Conservation (phyloP, 208 protist genomes). For the Strigomonas oncopelti region DNA sequence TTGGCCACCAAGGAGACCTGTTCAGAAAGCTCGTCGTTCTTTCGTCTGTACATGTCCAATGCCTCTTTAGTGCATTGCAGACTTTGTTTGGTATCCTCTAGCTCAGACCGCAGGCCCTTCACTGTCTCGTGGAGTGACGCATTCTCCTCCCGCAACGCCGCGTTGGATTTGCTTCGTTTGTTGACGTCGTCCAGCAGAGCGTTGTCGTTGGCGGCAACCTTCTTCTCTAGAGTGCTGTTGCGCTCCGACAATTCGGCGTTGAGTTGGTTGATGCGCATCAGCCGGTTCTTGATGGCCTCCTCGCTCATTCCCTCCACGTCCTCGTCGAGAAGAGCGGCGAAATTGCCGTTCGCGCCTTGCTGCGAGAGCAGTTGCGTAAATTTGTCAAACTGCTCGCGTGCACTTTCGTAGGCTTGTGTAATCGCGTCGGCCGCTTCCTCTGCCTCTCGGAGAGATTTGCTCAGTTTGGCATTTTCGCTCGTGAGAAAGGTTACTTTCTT, state of each 20-base stretch:
- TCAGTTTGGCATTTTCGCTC: conserved; percentile 21
- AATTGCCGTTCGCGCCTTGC: neutral
- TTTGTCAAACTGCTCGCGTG: conserved; percentile 7
- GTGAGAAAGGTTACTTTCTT: conserved; percentile 20
- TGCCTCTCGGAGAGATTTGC: conserved; percentile 1
- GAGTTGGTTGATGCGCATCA: conserved; percentile 21
- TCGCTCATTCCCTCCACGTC: neutral
- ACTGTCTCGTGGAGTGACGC: conserved; percentile 9
- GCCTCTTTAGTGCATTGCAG: neutral
- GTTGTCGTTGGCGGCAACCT: neutral
- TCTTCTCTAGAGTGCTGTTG: conserved; percentile 18
- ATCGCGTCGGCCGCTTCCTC: conserved; percentile 36
- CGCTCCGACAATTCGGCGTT: conserved; percentile 29
- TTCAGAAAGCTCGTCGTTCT: neutral
- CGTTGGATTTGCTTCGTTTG: conserved; percentile 14
- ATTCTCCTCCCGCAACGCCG: conserved; percentile 9
- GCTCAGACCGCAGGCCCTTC: neutral
- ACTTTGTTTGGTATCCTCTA: neutral
- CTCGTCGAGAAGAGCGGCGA: neutral
- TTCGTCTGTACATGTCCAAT: neutral
- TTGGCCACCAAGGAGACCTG: conserved; percentile 2
- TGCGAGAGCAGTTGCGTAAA: conserved; percentile 1
- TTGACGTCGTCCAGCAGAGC: conserved; percentile 10
- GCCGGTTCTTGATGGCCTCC: conserved; percentile 22
- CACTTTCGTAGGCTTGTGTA: conserved; percentile 16